Percentiles rank a stretch among this genome's conserved stretches.
Evolutionary conservation across 176 grass and related monocot genomes (phyloP).

Genomic region (Aegilops bicornis): DNA sequence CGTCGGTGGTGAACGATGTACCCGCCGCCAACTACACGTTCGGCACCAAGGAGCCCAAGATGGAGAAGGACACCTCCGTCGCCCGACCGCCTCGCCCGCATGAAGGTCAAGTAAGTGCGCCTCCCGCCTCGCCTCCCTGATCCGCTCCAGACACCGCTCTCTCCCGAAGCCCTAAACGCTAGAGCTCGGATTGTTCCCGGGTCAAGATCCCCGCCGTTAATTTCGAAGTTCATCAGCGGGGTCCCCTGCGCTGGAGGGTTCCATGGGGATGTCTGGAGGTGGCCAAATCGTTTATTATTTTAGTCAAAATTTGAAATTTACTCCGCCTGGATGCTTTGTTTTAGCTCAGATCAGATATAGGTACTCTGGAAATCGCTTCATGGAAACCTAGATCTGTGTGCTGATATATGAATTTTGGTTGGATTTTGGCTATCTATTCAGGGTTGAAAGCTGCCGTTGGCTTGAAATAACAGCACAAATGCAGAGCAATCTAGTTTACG

Average conservation of each 20-base stretch:
- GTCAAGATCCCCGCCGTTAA: not conserved
- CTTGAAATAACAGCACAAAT: not conserved
- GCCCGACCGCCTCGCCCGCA: constrained; percentile 93
- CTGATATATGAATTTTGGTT: not conserved
- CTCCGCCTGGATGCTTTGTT: not conserved
- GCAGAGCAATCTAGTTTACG: not conserved
- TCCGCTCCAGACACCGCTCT: not conserved
- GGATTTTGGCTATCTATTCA: not conserved
- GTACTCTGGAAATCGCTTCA: not conserved
- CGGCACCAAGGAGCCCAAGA: constrained; percentile 98
- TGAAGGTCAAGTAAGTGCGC: constrained; percentile 92
- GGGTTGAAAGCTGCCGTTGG: not conserved
- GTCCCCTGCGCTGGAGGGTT: not conserved
- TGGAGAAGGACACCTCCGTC: constrained; percentile 99
- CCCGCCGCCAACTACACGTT: constrained; percentile 98
- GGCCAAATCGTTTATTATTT: not conserved
- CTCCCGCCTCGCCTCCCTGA: not conserved
- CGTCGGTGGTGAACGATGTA: constrained; percentile 80
- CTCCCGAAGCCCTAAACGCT: constrained; percentile 22
- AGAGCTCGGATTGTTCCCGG: not conserved
- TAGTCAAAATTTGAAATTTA: not conserved
- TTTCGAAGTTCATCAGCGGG: not conserved
- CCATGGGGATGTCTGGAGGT: not conserved
- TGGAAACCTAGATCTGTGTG: not conserved
- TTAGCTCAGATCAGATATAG: not conserved